Evolutionary conservation across 768 basidiomycete species (phyloP).

Genomic region (Dentipellis fragilis): DNA sequence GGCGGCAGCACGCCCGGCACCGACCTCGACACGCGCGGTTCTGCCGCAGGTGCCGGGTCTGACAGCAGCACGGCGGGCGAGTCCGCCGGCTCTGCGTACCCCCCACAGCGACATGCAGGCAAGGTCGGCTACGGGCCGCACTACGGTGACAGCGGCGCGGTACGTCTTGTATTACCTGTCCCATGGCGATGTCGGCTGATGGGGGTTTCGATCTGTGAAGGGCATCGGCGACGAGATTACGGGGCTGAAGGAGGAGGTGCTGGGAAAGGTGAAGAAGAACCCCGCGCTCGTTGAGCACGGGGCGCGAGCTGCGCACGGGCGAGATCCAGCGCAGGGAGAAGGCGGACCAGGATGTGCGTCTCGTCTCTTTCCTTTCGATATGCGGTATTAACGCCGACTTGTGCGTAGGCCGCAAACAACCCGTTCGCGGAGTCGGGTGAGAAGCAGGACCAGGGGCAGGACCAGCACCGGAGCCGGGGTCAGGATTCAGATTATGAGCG

Average conservation of each 20-base stretch:
- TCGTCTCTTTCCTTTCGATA: not conserved
- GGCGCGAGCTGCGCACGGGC: slow-evolving; percentile 29
- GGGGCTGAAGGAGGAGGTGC: slow-evolving; percentile 29
- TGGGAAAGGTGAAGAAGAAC: slow-evolving; percentile 28
- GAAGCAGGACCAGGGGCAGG: not conserved
- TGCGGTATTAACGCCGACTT: not conserved
- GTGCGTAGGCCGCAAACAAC: not conserved
- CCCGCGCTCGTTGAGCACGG: slow-evolving; percentile 28
- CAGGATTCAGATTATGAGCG: not conserved
- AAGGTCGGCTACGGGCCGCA: slow-evolving; percentile 31
- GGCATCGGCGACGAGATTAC: slow-evolving; percentile 25
- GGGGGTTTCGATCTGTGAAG: slow-evolving; percentile 8
- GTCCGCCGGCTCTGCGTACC: slow-evolving; percentile 18
- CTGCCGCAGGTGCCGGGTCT: not conserved
- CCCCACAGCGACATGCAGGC: slow-evolving; percentile 33
- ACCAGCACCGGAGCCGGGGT: not conserved
- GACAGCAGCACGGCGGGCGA: not conserved
- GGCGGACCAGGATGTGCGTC: slow-evolving; percentile 14
- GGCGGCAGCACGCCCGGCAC: not conserved
- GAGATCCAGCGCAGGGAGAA: slow-evolving; percentile 27
- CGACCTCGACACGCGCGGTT: not conserved
- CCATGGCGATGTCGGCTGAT: not conserved
- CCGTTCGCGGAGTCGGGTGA: not conserved
- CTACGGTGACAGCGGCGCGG: slow-evolving; percentile 19
- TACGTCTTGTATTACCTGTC: slow-evolving; percentile 11